Conservation (phyloP, 78 protist genomes). For the slime mould (Dictyostelium discoideum) region DNA sequence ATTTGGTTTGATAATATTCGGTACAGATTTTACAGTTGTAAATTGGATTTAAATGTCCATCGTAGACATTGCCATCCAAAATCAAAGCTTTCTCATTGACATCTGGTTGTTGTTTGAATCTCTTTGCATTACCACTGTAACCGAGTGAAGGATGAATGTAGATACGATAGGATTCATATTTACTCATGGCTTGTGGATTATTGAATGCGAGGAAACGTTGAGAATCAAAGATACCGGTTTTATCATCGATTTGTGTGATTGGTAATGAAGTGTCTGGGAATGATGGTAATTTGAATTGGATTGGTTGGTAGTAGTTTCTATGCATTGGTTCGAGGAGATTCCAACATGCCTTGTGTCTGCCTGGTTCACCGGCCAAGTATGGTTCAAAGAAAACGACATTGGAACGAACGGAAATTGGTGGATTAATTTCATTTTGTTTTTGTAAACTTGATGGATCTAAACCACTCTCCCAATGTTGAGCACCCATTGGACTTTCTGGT, state of each 20-base stretch:
- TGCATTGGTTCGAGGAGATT: slow-evolving; percentile 70
- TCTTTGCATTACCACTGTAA: slow-evolving; percentile 73
- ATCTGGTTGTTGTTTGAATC: slow-evolving; percentile 71
- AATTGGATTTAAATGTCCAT: slow-evolving; percentile 69
- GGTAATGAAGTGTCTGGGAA: neutral
- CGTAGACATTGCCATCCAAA: slow-evolving; percentile 66
- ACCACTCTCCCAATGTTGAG: slow-evolving; percentile 69
- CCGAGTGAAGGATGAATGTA: slow-evolving; percentile 74
- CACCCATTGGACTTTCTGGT: neutral
- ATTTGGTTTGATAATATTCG: slow-evolving; percentile 73
- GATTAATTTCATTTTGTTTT: slow-evolving; percentile 28
- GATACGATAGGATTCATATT: slow-evolving; percentile 48
- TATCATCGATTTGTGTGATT: slow-evolving; percentile 15
- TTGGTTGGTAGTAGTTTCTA: slow-evolving; percentile 73
- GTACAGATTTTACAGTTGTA: slow-evolving; percentile 73
- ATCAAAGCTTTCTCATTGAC: slow-evolving; percentile 60
- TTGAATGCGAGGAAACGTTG: slow-evolving; percentile 14
- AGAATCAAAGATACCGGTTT: neutral
- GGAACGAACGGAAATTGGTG: slow-evolving; percentile 13
- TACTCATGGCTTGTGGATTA: neutral
- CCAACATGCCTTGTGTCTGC: slow-evolving; percentile 73
- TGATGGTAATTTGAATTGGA: slow-evolving; percentile 66
- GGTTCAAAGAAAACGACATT: slow-evolving; percentile 36
- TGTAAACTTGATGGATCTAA: slow-evolving; percentile 30
- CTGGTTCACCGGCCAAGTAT: slow-evolving; percentile 18